Base-by-base conservation (phyloP, 257 asterid genomes). In the Lithospermum erythrorhizon region DNA sequence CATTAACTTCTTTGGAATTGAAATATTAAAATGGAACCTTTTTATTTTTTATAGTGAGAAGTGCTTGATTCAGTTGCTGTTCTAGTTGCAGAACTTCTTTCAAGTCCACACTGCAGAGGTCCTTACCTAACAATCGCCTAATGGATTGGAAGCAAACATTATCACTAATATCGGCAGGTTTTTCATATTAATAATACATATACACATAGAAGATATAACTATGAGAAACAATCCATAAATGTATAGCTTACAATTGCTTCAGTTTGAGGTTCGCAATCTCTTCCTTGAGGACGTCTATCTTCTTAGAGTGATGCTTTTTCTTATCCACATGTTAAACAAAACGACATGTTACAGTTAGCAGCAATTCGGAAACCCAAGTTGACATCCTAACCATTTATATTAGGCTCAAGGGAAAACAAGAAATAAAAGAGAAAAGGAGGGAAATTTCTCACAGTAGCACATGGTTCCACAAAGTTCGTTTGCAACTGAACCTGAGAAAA, bases 81-180 rank as follows among this genome's bases (percentile, higher is more conserved):
- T 81, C 95, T 29, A 87, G 76, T 23, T 67, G 78, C 52, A 66
- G 69, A 73, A 87, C 64, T 49, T 85, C 96, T 61, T 61, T 76
- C 56, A 82, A 63, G 68, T 75, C 70, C 79, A 82, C 25, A 32
- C 83, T 86, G 25, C 52, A 63, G 24, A 83, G 70, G 58, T 86
- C 86, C 78, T 82, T 83, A 63, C 89, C 95, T 73, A 82, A 56
- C 70, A 86, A 63, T 62, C 61, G 84, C 85, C 97, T 89, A 51
- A 47, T 53, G 68, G 48, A 68, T 29, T 59, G 62, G 25, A 59
- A 56, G 20, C 48, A 62, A 15, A 47, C 9, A 52, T 27, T 27
- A 27, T 27, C 4, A 1, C 21, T n/a, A 22, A 3, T 5, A 20
- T 6, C 56, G 2, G 22, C 57, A 19, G 24, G 25, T 20, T 53